Percentiles rank a stretch among this genome's conserved stretches.
Evolutionary conservation across 441 rosid species (phyloP).

Genomic region (Pelargonium myrrhifolium): DNA sequence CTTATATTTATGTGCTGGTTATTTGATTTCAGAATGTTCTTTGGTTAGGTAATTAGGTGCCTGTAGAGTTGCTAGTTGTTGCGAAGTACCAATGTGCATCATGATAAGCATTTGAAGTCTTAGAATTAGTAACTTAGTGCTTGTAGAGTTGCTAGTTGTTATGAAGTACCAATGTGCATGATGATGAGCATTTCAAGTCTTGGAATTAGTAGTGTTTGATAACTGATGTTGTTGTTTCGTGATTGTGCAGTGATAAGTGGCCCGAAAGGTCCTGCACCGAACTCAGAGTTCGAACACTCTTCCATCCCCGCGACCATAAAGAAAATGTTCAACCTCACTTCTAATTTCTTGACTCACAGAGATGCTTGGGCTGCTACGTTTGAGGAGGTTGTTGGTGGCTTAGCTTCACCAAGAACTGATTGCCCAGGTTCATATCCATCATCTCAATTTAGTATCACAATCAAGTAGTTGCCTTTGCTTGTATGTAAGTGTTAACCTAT

Average conservation of each 20-base stretch:
- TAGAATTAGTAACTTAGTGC: too few relatives aligned
- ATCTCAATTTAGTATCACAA: neutral
- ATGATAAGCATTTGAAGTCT: too few relatives aligned
- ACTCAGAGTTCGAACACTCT: conserved; percentile 82
- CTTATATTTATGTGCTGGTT: too few relatives aligned
- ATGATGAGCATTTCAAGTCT: neutral
- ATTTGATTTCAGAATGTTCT: too few relatives aligned
- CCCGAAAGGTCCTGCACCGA: conserved; percentile 59
- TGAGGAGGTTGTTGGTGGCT: conserved; percentile 53
- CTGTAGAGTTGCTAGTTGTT: too few relatives aligned
- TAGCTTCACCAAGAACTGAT: conserved; percentile 72
- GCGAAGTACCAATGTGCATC: too few relatives aligned
- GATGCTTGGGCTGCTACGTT: conserved; percentile 99
- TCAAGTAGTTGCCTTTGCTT: too few relatives aligned
- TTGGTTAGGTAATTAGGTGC: too few relatives aligned
- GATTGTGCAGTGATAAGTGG: conserved; percentile 45
- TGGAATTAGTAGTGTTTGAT: neutral
- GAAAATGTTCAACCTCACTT: conserved; percentile 74
- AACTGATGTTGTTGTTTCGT: conserved; percentile 2
- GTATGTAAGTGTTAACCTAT: neutral
- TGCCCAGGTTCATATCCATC: conserved; percentile 50
- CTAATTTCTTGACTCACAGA: conserved; percentile 81
- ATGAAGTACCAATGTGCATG: neutral
- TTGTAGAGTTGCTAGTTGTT: too few relatives aligned
- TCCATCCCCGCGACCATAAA: conserved; percentile 88